Evolutionary conservation across 2,329 filamentous ascomycete species (phyloP).

Genomic region (Periconia macrospinosa): DNA sequence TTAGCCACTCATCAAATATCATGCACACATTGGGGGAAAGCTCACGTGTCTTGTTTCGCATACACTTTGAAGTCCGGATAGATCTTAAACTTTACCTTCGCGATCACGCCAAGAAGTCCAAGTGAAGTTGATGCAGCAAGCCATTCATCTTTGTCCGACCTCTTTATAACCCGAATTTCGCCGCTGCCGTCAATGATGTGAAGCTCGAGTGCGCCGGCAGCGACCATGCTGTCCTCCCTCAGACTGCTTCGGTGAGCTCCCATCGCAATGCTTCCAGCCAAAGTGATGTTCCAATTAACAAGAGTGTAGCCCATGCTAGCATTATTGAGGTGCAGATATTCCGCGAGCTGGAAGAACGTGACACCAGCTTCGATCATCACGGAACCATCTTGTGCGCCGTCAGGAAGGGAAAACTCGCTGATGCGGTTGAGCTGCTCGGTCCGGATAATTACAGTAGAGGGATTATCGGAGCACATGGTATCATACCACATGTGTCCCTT

Average conservation of each 20-base stretch:
- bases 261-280: slow-evolving; percentile 57
- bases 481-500: slow-evolving; percentile 60
- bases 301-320: slow-evolving; percentile 55
- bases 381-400: slow-evolving; percentile 39
- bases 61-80: slow-evolving; percentile 57
- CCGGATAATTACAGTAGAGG: slow-evolving; percentile 51
- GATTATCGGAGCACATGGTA: slow-evolving; percentile 56
- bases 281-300: slow-evolving; percentile 59
- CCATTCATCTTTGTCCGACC: slow-evolving; percentile 52
- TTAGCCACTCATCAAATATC: background rate
- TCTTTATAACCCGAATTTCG: slow-evolving; percentile 46
- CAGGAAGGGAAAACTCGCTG: slow-evolving; percentile 46
- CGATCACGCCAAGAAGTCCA: slow-evolving; percentile 54
- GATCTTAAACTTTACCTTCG: slow-evolving; percentile 53
- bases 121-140: slow-evolving; percentile 56
- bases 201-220: slow-evolving; percentile 52
- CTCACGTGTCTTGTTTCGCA: slow-evolving; percentile 54
- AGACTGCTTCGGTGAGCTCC: slow-evolving; percentile 55
- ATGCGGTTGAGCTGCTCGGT: slow-evolving; percentile 51
- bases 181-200: slow-evolving; percentile 56
- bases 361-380: slow-evolving; percentile 57
- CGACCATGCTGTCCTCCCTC: slow-evolving; percentile 54
- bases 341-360: slow-evolving; percentile 52
- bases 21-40: background rate
- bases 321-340: slow-evolving; percentile 51